Percentiles rank a stretch among this genome's conserved stretches.
These are phyloP conservation scores for Macrocybe gigantea DNA, from an alignment of 768 basidiomycete genomes.

Conservation along the genomic window DNA sequence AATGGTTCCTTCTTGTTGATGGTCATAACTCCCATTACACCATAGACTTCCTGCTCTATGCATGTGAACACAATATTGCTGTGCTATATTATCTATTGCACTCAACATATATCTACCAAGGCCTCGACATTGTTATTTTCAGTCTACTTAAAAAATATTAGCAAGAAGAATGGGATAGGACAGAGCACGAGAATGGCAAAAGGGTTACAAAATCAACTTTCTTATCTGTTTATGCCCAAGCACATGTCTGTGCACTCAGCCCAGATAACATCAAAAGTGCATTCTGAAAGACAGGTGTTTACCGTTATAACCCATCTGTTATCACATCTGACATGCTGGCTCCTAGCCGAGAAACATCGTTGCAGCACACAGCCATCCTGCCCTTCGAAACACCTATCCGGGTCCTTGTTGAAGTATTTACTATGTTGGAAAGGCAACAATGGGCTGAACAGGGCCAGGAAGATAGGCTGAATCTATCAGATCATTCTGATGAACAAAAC, in stretches of 20 bases:
- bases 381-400: neutral
- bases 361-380: neutral
- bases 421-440: neutral
- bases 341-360: neutral
- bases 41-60: constrained; percentile 29
- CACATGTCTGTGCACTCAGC: constrained; percentile 14
- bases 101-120: constrained; percentile 36
- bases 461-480: neutral
- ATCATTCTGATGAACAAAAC: constrained; percentile 1
- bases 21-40: constrained; percentile 40
- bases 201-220: neutral
- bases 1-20: constrained; percentile 33
- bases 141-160: constrained; percentile 21
- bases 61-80: constrained; percentile 27
- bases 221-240: neutral
- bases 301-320: constrained; percentile 20
- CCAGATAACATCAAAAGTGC: constrained; percentile 17
- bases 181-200: constrained; percentile 3
- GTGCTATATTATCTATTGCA: constrained; percentile 42
- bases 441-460: neutral
- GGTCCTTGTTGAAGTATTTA: neutral
- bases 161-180: constrained; percentile 10
- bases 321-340: constrained; percentile 18
- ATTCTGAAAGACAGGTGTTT: constrained; percentile 26
- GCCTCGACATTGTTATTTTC: constrained; percentile 34